Evolutionary conservation across 345 rosid species (phyloP).

Genomic region (Populus pruinosa): DNA sequence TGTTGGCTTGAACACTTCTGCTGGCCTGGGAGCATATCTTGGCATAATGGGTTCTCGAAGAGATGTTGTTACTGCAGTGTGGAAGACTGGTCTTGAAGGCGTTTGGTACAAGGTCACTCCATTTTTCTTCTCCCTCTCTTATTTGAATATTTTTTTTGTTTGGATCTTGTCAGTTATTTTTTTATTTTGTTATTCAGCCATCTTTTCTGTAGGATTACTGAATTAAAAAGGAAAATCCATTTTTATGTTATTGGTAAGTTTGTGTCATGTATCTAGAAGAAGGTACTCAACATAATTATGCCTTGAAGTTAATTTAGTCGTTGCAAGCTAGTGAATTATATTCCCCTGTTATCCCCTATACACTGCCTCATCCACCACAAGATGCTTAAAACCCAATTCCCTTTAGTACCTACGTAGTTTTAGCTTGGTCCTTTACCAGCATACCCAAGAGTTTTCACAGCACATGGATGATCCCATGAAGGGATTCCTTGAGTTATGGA

Average conservation of each 20-base stretch:
- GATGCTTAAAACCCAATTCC: not conserved
- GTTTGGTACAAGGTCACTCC: constrained; percentile 86
- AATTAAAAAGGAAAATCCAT: not conserved
- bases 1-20: constrained; percentile 87
- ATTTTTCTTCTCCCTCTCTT: not conserved
- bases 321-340: not conserved
- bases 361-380: not conserved
- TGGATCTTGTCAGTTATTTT: not conserved
- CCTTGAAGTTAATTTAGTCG: not conserved
- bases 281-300: not conserved
- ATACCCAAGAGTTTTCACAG: not conserved
- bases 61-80: constrained; percentile 88
- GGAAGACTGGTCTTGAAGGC: constrained; percentile 96
- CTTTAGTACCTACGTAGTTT: not conserved
- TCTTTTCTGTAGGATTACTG: not conserved
- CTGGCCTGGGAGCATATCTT: constrained; percentile 90
- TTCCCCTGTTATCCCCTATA: not conserved
- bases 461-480: not conserved
- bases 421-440: not conserved
- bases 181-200: not conserved
- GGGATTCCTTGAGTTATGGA: not conserved
- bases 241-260: not conserved
- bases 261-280: not conserved
- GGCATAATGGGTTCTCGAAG: constrained; percentile 99
- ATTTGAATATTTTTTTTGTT: not conserved